Evolutionary conservation across 805 yeast species (phyloP), one percentile per base, ranked within the genome.

Genomic region (Sugiyamaella marilandica): DNA sequence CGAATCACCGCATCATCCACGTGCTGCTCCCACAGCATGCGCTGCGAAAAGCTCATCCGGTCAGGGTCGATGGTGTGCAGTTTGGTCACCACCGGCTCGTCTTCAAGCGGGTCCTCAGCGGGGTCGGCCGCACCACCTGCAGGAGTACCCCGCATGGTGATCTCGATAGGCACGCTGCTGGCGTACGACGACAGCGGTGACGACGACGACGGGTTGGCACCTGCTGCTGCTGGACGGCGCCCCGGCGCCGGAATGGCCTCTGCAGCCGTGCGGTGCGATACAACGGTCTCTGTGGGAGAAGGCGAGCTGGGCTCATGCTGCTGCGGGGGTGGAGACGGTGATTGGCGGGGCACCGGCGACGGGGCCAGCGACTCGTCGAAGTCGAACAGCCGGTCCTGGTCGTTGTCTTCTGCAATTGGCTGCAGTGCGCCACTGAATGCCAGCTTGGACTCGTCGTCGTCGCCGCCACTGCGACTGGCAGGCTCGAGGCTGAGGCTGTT

Each of bases 21-120:
- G 9, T 39, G 47, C 47, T 51, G 41, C 43, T 59, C 59, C 55
- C 56, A 59, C 41, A 55, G 45, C 55, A 59, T 50, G 31, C 62
- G 54, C 39, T 57, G 59, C 9, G 62, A 57, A 33, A 59, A 55
- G 18, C 59, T 55, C 62, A 59, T 59, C 26, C 43, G 51, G 14
- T 47, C 56, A 10, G 60, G 60, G 2, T 55, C 54, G 16, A 48
- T 39, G 14, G 50, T 29, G 16, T 52, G 51, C 18, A 47, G 52
- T 31, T 37, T 37, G 11, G 56, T 35, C 11, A 36, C 37, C 8
- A 47, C 21, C 7, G 29, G 29, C 29, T 24, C 29, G 29, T 24
- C 29, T 9, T 21, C 35, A 13, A 41, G 13, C 36, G 35, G 19
- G 13, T 48, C 47, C 26, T 29, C 41, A 14, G 13, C 46, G 41